Evolutionary conservation across 306 rosid species (phyloP).

Genomic region (Fragaria iinumae): DNA sequence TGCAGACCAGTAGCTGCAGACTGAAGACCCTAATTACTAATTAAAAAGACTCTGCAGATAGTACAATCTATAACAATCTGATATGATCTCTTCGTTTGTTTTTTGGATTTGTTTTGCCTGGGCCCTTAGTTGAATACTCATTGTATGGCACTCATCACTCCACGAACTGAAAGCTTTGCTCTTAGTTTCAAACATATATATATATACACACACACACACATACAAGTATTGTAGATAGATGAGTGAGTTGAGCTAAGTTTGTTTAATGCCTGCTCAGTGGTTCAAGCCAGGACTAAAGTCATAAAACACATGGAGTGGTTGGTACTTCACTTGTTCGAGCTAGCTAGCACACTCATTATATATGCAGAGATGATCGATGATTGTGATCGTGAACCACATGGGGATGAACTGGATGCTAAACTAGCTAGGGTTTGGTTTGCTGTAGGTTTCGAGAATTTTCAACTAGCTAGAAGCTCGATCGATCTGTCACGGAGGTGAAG

Average conservation of each 20-base stretch:
- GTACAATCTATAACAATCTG: background rate
- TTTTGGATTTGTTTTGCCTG: background rate
- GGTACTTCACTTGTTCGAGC: background rate
- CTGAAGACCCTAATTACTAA: too few species aligned
- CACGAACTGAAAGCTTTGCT: too few species aligned
- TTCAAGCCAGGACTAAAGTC: background rate
- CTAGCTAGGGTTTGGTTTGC: slow-evolving; percentile 23
- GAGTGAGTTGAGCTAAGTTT: background rate
- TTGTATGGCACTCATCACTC: too few species aligned
- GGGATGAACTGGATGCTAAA: slow-evolving; percentile 23
- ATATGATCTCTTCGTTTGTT: background rate
- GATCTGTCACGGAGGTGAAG: slow-evolving; percentile 6
- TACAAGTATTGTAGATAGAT: background rate
- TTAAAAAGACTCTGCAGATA: too few species aligned
- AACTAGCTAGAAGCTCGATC: slow-evolving; percentile 9
- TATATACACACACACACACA: too few species aligned
- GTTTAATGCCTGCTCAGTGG: background rate
- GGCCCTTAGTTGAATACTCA: background rate
- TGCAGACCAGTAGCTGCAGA: too few species aligned
- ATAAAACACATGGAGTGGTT: slow-evolving; percentile 28
- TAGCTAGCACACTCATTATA: background rate
- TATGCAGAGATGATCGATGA: background rate
- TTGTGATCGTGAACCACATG: slow-evolving; percentile 30
- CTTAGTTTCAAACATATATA: too few species aligned
- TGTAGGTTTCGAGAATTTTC: slow-evolving; percentile 18